phyloP scores from a whole-genome alignment of 352 stramenopile genomes.

The Globisporangium nodosum region DNA sequence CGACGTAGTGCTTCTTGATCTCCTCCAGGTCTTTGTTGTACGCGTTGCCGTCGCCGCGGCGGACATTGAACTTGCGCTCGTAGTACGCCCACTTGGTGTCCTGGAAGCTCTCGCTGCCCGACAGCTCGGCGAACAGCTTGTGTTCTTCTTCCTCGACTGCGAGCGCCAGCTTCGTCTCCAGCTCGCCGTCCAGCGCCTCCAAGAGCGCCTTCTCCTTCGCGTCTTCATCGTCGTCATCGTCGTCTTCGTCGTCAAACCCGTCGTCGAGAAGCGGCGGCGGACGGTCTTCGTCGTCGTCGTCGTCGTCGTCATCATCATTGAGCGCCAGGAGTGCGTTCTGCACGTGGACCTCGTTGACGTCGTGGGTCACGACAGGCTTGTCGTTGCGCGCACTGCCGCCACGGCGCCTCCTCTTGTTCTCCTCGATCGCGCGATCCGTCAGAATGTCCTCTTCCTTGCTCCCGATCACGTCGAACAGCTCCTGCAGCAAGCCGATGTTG shows the following conservation, averaged over 20 bases:
- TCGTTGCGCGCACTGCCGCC: conserved; percentile 4
- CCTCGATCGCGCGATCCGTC: conserved; percentile 54
- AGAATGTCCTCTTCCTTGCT: conserved; percentile 94
- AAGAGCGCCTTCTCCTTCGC: conserved; percentile 50
- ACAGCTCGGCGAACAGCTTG: conserved; percentile 43
- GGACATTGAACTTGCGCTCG: conserved; percentile 70
- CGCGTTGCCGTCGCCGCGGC: conserved; percentile 47
- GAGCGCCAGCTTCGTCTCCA: conserved; percentile 37
- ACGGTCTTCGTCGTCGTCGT: conserved; percentile 8
- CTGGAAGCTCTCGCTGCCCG: conserved; percentile 67
- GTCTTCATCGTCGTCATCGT: conserved; percentile 34
- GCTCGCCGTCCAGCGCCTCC: conserved; percentile 50
- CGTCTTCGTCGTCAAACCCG: conserved; percentile 12
- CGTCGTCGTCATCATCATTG: conserved; percentile 20
- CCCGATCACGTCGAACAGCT: conserved; percentile 91
- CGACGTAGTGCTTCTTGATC: conserved; percentile 75
- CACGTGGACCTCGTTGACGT: conserved; percentile 42
- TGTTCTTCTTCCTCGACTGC: conserved; percentile 33
- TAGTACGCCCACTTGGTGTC: conserved; percentile 87
- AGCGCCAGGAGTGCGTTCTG: conserved; percentile 41
- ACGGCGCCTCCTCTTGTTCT: conserved; percentile 32
- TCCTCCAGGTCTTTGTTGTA: conserved; percentile 45
- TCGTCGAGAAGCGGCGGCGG: conserved; percentile 31
- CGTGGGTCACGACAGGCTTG: conserved; percentile 20
- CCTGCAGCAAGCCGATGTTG: conserved; percentile 88